phyloP scores from a whole-genome alignment of 2,329 filamentous ascomycete genomes.

The Periconia sp. region DNA sequence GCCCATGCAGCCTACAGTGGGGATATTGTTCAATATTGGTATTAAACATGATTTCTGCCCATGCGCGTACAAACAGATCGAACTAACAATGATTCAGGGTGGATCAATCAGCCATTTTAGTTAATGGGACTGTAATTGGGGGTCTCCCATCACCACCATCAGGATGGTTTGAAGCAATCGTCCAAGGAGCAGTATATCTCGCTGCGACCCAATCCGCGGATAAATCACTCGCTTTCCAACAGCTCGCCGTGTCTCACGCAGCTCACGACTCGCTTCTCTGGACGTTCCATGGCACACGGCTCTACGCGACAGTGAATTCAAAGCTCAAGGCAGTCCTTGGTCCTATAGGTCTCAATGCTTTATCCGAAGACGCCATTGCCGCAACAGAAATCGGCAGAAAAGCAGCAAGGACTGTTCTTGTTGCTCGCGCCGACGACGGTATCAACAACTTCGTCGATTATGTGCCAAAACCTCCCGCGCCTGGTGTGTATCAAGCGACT shows the following conservation, averaged over 20 bases:
- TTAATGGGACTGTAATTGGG: constrained; percentile 26
- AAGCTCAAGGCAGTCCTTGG: constrained; percentile 16
- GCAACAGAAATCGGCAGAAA: constrained; percentile 19
- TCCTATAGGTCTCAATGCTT: constrained; percentile 21
- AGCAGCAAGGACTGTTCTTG: constrained; percentile 20
- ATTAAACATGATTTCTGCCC: background rate
- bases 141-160: constrained; percentile 29
- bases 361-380: constrained; percentile 13
- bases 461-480: constrained; percentile 10
- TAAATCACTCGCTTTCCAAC: constrained; percentile 26
- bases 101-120: constrained; percentile 20
- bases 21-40: constrained; percentile 25
- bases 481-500: constrained; percentile 27
- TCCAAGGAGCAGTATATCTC: constrained; percentile 27
- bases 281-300: constrained; percentile 29
- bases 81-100: constrained; percentile 12
- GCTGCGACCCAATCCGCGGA: constrained; percentile 20
- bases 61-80: background rate
- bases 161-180: constrained; percentile 28
- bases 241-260: constrained; percentile 31
- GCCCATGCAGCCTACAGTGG: constrained; percentile 14
- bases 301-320: constrained; percentile 25
- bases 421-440: constrained; percentile 22
- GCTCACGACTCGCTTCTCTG: constrained; percentile 30
- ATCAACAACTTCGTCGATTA: constrained; percentile 28